Evolutionary conservation across 108 stramenopile species (phyloP).

Genomic region (Nannochloropsis oceanica): DNA sequence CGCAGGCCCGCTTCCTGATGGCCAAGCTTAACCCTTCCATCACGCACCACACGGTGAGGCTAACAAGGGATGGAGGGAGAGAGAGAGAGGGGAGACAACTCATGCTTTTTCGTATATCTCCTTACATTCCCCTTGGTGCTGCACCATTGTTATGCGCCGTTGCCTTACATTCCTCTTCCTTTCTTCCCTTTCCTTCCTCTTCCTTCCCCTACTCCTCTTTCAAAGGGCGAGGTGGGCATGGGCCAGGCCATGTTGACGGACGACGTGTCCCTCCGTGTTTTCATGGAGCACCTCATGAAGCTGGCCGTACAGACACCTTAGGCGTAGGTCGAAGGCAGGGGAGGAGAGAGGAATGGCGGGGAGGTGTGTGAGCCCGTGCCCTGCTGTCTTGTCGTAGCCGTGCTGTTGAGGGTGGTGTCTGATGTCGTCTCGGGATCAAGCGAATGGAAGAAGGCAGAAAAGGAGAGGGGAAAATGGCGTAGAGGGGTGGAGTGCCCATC

Average conservation of each 20-base stretch:
- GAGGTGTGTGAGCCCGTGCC: background rate
- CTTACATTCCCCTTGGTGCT: too few relatives aligned
- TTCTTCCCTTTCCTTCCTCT: too few relatives aligned
- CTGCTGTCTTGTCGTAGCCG: too few relatives aligned
- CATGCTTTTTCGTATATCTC: too few relatives aligned
- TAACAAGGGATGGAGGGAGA: background rate
- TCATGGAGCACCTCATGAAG: conserved; percentile 92
- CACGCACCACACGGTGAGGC: background rate
- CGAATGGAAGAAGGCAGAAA: background rate
- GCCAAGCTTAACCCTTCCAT: conserved; percentile 92
- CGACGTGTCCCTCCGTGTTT: conserved; percentile 90
- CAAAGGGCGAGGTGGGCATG: conserved; percentile 32
- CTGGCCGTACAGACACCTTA: conserved; percentile 30
- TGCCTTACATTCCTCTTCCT: too few relatives aligned
- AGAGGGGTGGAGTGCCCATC: too few relatives aligned
- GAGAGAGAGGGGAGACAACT: background rate
- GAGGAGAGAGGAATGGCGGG: background rate
- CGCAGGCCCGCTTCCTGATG: conserved; percentile 94
- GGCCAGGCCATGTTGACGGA: conserved; percentile 92
- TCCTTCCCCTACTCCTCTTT: background rate
- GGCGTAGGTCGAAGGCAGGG: background rate
- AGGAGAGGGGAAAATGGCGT: background rate
- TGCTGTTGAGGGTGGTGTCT: too few relatives aligned
- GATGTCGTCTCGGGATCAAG: background rate
- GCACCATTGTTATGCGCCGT: too few relatives aligned